phyloP scores from a whole-genome alignment of 2,329 filamentous ascomycete species.

The Hypocrella siamensis region DNA sequence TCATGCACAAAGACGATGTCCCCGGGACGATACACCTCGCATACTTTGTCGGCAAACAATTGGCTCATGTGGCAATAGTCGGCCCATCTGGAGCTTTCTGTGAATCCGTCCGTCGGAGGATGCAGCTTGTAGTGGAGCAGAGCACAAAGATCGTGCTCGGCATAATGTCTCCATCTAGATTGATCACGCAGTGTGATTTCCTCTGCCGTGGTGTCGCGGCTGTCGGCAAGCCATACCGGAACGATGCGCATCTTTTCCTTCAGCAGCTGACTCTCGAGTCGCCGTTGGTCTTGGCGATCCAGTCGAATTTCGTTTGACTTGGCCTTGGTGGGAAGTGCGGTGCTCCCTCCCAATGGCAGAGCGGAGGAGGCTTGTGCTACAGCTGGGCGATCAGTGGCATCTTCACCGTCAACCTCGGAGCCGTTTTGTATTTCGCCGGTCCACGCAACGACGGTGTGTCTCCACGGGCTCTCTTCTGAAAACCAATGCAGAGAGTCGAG shows the following conservation, averaged over 20 bases:
- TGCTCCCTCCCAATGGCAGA: slow-evolving; percentile 1
- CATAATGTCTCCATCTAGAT: slow-evolving; percentile 71
- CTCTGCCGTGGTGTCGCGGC: slow-evolving; percentile 37
- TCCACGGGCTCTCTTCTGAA: slow-evolving; percentile 69
- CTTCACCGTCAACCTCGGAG: slow-evolving; percentile 9
- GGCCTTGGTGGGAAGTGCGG: neutral
- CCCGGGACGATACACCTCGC: slow-evolving; percentile 76
- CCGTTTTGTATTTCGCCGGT: slow-evolving; percentile 58
- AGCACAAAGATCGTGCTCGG: slow-evolving; percentile 80
- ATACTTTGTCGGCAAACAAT: slow-evolving; percentile 75
- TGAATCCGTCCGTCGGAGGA: slow-evolving; percentile 68
- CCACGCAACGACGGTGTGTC: slow-evolving; percentile 86
- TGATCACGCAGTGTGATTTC: slow-evolving; percentile 60
- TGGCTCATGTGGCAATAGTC: slow-evolving; percentile 88
- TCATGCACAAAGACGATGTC: slow-evolving; percentile 88
- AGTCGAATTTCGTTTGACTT: slow-evolving; percentile 13
- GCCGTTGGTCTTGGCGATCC: slow-evolving; percentile 49
- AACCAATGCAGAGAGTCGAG: slow-evolving; percentile 83
- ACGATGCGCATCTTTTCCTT: slow-evolving; percentile 61
- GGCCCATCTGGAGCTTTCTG: slow-evolving; percentile 70
- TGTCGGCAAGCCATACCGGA: slow-evolving; percentile 79
- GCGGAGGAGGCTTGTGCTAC: slow-evolving; percentile 1
- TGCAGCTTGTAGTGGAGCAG: slow-evolving; percentile 93
- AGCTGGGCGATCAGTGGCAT: neutral
- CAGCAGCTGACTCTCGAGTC: slow-evolving; percentile 57